Evolutionary conservation across 495 filamentous ascomycete genomes (phyloP), one percentile per base, ranked within the genome.

Genomic region (Penicillium bovifimosum): DNA sequence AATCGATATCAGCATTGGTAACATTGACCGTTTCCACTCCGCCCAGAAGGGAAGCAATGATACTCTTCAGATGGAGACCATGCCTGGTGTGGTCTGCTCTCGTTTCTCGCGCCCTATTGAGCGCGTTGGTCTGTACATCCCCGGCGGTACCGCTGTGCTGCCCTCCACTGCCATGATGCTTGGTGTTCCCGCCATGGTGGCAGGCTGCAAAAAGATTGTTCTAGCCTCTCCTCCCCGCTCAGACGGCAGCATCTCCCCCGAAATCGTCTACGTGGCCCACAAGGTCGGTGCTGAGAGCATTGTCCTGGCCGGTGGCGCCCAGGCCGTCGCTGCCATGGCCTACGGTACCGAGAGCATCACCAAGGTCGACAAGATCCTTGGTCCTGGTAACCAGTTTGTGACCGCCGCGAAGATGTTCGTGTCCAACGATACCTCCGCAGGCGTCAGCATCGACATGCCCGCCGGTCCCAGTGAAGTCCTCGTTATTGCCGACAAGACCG

Each of bases 351-450:
- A 84, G 55, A 81, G 77, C 62, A 81, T 97, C 52, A 88, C 73
- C 64, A 98, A 98, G 74, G 95, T 97, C 14, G 93, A 98, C 78
- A 98, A 98, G 83, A 96, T 98, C 60, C 81, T 98, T 5, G 93
- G 93, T 1, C 93, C 93, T 2, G 93, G 93, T 34, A 98, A 98
- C 71, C 93, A 98, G 70, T 98, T 97, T 63, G 95, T 98, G 26
- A 98, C 93, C 0, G 93, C 95, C 0, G 93, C 88, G 43, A 98
- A 98, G 82, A 98, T 98, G 93, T 72, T 87, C 51, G 93, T 98
- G 7, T 84, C 85, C 64, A 98, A 97, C 69, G 95, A 97, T 63
- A 96, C 93, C 31, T 91, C 86, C 45, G 93, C 93, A 1, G 85
- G 87, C 29, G 93, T 98, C 13, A 85, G 87, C 69, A 98, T 98